Base-by-base conservation (phyloP, 306 rosid genomes). In the Ormosia emarginata region DNA sequence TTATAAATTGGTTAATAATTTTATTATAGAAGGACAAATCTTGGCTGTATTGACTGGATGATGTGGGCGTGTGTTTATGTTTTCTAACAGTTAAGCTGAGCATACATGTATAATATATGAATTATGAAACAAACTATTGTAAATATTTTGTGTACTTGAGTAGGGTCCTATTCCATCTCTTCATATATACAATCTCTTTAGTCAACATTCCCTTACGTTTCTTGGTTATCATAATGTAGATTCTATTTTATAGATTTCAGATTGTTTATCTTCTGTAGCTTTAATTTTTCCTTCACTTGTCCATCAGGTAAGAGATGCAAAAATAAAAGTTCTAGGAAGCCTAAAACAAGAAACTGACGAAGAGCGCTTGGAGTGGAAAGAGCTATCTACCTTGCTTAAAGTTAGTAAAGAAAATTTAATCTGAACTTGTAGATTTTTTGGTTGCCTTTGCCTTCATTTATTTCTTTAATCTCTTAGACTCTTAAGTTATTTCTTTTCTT, bases 291-390 rank as follows among this genome's bases (percentile, higher is more conserved):
- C 49, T 49, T 66, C 64, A 50, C 71, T 82, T 76, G 72, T 85
- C 17, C 49, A 74, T 80, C 89, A 95, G 98, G 94, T 95, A 53
- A 94, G 97, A 75, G 98, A 93, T 84, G 93, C 87, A 9, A 95
- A 95, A 86, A 75, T 95, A 55, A 90, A 93, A 89, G 87, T 95
- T 84, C 88, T 95, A 68, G 87, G 85, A 71, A 85, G 90, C 89
- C 90, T 93, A 70, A 93, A 90, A 76, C 98, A 84, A 81, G 98
- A 91, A 65, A 87, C 44, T 11, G 89, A 87, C 69, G 92, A 93
- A 81, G 99, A 95, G 46, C 39, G 79, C 79, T 79, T 52, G 52
- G 97, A 95, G 77, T 93, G 99, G 98, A 87, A 90, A 80, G 87
- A 90, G 61, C 83, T 95, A 77, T 85, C 97, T 18, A 62, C 88